Percentiles rank a stretch among this genome's conserved stretches.
Evolutionary conservation across 345 rosid species (phyloP).

Genomic region (Eucalyptus pauciflora): DNA sequence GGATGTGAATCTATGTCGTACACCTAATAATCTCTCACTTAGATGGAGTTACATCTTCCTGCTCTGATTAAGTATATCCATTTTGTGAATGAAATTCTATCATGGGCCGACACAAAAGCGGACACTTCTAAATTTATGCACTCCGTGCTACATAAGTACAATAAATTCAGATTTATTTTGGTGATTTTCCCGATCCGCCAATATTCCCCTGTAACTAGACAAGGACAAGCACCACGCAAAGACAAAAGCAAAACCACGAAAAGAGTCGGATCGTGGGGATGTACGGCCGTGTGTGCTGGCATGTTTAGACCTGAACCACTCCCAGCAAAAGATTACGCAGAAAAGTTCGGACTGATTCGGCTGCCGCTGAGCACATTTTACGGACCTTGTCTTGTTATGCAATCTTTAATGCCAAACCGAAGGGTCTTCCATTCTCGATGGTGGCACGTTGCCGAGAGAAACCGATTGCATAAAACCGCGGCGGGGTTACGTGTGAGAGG

Average conservation of each 20-base stretch:
- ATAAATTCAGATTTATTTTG: not conserved
- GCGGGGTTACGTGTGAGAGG: not conserved
- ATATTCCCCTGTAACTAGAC: not conserved
- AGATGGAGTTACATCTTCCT: not conserved
- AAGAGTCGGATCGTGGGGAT: not conserved
- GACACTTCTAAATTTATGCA: not conserved
- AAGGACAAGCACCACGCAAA: not conserved
- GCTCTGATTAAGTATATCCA: accelerated
- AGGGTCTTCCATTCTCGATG: not conserved
- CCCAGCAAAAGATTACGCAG: not conserved
- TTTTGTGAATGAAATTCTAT: not conserved
- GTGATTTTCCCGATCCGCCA: not conserved
- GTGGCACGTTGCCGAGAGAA: not conserved
- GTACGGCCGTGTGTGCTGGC: not conserved
- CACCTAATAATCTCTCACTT: not conserved
- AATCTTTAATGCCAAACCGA: not conserved
- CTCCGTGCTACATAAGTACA: not conserved
- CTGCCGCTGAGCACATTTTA: not conserved
- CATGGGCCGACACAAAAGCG: accelerated
- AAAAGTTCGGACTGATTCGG: not conserved
- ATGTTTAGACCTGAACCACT: not conserved
- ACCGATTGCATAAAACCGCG: not conserved
- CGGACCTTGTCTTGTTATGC: not conserved
- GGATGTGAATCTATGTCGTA: accelerated
- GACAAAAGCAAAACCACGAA: not conserved